Evolutionary conservation across 2,329 filamentous ascomycete species (phyloP), one percentile per base, ranked within the genome.

Genomic region (Davidsoniella eucalypti): DNA sequence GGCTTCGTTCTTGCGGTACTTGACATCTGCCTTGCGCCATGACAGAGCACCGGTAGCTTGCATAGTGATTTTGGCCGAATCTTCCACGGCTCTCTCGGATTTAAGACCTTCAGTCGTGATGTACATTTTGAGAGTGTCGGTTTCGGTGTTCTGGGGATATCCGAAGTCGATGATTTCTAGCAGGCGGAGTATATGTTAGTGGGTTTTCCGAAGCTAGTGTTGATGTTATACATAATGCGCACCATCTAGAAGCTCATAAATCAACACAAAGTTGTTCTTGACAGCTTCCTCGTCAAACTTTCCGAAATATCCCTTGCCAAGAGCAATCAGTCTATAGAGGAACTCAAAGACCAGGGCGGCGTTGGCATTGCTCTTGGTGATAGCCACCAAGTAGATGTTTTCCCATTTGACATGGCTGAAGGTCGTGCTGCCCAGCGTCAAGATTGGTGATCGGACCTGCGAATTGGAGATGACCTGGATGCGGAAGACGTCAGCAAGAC

Each of bases 381-480:
- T 85, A 16, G 90, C 92, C 50, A 96, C 90, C 58, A 98, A 68
- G 66, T 96, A 98, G 63, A 98, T 95, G 65, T 98, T 98, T 64
- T 98, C 92, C 69, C 95, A 90, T 66, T 94, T 95, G 68, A 98
- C 90, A 80, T 98, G 92, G 72, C 87, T 94, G 67, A 98, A 98
- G 44, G 93, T 98, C 51, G 92, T 98, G 64, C 87, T 94, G 56
- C 93, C 92, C 52, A 98, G 79, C 4, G 92, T 98, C 59, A 98
- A 74, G 67, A 98, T 96, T 53, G 92, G 92, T 57, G 92, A 96
- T 58, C 93, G 87, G 54, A 98, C 92, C 66, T 95, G 87, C 49
- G 92, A 82, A 65, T 98, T 98, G 59, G 87, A 94, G 65, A 98
- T 96, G 69, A 98, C 90, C 64, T 98, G 92, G 66, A 98, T 98